phyloP scores from a whole-genome alignment of 139 green algal species.

The Chlamydomonas sphaeroides region DNA sequence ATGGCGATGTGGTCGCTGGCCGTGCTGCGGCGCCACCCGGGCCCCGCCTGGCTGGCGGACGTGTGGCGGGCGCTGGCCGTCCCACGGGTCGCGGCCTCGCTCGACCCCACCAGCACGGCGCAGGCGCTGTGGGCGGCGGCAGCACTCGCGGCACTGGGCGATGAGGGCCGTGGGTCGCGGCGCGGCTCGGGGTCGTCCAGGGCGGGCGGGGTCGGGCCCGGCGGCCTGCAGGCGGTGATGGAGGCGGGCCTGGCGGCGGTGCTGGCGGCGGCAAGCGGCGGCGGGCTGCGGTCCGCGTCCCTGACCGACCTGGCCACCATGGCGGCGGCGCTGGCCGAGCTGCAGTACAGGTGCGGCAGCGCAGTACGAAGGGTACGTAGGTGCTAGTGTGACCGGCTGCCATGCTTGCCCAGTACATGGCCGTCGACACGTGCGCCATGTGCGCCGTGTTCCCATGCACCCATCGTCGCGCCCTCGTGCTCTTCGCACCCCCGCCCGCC shows the following conservation, averaged over 20 bases:
- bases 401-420: neutral
- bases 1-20: slow-evolving; percentile 16
- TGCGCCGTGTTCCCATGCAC: too few species aligned
- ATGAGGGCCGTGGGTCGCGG: neutral
- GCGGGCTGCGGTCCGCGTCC: neutral
- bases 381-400: too few species aligned
- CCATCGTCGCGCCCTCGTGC: too few species aligned
- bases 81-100: neutral
- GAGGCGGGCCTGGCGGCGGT: neutral
- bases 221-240: neutral
- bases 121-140: slow-evolving; percentile 28
- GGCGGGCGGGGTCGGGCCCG: neutral
- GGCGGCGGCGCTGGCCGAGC: slow-evolving; percentile 44
- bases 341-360: slow-evolving; percentile 44
- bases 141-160: neutral
- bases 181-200: neutral
- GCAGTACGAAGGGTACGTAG: too few species aligned
- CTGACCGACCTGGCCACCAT: slow-evolving; percentile 37
- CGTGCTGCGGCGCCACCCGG: neutral
- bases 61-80: slow-evolving; percentile 6
- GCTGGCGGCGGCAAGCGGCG: neutral
- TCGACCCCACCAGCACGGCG: slow-evolving; percentile 7
- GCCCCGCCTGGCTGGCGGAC: neutral
- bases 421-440: too few species aligned
- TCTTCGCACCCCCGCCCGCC: too few species aligned